Base-by-base conservation (phyloP, 352 stramenopile species). In the Globisporangium perplexum region DNA sequence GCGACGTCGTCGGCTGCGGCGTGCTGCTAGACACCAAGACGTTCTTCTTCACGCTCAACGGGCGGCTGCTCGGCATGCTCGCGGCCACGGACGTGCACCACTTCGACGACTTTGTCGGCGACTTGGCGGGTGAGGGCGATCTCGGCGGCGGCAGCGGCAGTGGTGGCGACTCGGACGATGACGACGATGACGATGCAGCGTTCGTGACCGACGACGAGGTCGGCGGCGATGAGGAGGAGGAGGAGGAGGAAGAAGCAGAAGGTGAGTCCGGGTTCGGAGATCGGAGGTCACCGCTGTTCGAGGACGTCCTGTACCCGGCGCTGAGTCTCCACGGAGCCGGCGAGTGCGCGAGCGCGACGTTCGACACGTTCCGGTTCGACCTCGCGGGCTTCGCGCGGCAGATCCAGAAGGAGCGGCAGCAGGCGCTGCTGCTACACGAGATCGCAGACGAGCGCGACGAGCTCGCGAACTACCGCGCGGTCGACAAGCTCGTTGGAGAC, bases 21-120 rank as follows among this genome's bases (percentile, higher is more conserved):
- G 48, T 88, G 15, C 56, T 88, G 41, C 47, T 79, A 10, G 77
- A 86, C 49, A 74, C 71, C 1, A 71, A 76, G 36, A 88, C 72
- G 30, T 86, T 88, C 52, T 88, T 88, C 57, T 88, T 85, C 52
- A 88, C 77, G 50, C 62, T 81, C 20, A 88, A 88, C 59, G 74
- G 74, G 7, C 60, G 64, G 23, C 51, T 88, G 1, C 61, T 77
- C 47, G 74, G 72, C 4, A 69, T 79, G 47, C 17, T 86, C 11
- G 50, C 69, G 12, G 72, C 72, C 49, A 62, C 53, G 43, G 74
- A 85, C 54, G 71, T 85, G 46, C 65, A 74, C 23, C 62, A 85
- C 41, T 54, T 85, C 14, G 73, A 82, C 46, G 47, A 63, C 51
- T 72, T 78, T 63, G 39, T 60, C 14, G 50, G 53, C n/a, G 59